Conservation (phyloP, 2,329 filamentous ascomycete species). For the Nemania sp. region DNA sequence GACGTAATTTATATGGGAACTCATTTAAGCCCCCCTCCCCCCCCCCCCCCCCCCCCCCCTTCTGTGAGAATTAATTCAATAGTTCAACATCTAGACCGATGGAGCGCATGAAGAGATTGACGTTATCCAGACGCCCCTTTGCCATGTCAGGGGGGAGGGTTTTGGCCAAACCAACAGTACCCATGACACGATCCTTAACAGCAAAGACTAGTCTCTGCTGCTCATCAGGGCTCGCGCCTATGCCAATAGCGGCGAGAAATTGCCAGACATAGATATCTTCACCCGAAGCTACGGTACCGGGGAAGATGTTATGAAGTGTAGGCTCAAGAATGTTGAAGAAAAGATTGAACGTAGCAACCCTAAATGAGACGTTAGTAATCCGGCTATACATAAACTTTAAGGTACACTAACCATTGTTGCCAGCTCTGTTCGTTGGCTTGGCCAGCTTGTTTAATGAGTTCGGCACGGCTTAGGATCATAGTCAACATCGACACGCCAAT, state of each 20-base stretch:
- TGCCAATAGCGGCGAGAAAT: constrained; percentile 93
- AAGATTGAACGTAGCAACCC: constrained; percentile 82
- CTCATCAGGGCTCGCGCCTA: constrained; percentile 92
- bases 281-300: constrained; percentile 86
- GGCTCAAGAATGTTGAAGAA: constrained; percentile 91
- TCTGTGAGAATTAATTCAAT: constrained; percentile 51
- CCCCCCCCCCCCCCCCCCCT: not conserved
- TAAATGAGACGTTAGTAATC: constrained; percentile 47
- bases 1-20: constrained; percentile 11
- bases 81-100: constrained; percentile 97
- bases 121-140: constrained; percentile 84
- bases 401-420: constrained; percentile 76
- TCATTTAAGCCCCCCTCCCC: not conserved
- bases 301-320: constrained; percentile 86
- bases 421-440: constrained; percentile 77
- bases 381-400: not conserved
- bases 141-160: constrained; percentile 89
- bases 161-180: constrained; percentile 90
- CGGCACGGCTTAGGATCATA: constrained; percentile 92
- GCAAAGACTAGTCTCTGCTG: constrained; percentile 94
- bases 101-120: constrained; percentile 98
- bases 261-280: constrained; percentile 99
- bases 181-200: constrained; percentile 98
- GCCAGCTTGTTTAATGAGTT: constrained; percentile 87
- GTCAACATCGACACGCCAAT: constrained; percentile 92